phyloP scores from a whole-genome alignment of 345 rosid species.

The Populus ilicifolia region DNA sequence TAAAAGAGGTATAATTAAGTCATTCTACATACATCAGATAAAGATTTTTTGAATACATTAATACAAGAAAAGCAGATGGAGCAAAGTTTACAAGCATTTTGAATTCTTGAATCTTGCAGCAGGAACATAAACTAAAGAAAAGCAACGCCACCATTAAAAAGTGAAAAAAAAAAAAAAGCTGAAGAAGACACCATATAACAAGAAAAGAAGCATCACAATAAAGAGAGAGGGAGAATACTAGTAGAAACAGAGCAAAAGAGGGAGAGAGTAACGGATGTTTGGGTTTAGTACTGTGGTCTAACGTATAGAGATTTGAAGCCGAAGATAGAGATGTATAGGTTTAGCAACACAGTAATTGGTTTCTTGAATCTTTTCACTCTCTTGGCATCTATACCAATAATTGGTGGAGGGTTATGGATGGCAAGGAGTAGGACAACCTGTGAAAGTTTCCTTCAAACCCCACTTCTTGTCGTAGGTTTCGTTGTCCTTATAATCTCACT shows the following conservation, averaged over 20 bases:
- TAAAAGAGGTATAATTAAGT: slow-evolving; percentile 38
- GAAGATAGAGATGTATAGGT: slow-evolving; percentile 49
- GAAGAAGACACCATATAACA: slow-evolving; percentile 11
- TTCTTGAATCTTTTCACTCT: slow-evolving; percentile 78
- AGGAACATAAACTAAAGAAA: slow-evolving; percentile 20
- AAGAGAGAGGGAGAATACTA: neutral
- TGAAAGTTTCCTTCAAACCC: slow-evolving; percentile 78
- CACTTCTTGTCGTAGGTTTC: slow-evolving; percentile 72
- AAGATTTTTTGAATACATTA: slow-evolving; percentile 9
- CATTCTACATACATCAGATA: neutral
- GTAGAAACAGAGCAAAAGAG: neutral
- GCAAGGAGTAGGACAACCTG: slow-evolving; percentile 75
- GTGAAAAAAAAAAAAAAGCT: slow-evolving; percentile 13
- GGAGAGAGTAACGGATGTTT: neutral
- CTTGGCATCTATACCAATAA: slow-evolving; percentile 73
- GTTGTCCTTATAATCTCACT: slow-evolving; percentile 63
- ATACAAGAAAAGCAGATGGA: slow-evolving; percentile 16
- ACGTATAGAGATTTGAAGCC: neutral
- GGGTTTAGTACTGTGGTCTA: neutral
- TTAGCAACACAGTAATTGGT: slow-evolving; percentile 79
- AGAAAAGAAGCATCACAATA: slow-evolving; percentile 15
- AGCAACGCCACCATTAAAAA: slow-evolving; percentile 32
- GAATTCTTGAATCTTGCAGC: slow-evolving; percentile 26
- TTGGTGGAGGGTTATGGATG: slow-evolving; percentile 91
- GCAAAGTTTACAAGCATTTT: slow-evolving; percentile 28